phyloP scores from a whole-genome alignment of 148 eudicot genomes.

The Fagopyrum tataricum region DNA sequence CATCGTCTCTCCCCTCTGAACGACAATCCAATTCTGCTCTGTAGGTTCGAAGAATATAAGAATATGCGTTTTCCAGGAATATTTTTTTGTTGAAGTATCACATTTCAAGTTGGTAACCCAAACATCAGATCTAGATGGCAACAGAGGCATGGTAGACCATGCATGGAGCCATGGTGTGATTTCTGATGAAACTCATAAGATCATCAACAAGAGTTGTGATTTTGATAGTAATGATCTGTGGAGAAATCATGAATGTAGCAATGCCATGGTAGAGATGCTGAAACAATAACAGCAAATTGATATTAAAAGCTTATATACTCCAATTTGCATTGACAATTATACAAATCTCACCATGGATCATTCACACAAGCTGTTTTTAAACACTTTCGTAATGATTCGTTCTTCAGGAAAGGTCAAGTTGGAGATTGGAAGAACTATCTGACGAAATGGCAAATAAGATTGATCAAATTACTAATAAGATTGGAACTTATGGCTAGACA shows the following conservation, averaged over 20 bases:
- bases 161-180: constrained; percentile 97
- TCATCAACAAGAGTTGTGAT: constrained; percentile 49
- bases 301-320: constrained; percentile 82
- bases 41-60: too few relatives aligned
- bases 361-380: constrained; percentile 33
- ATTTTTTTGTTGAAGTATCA: too few relatives aligned
- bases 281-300: constrained; percentile 72
- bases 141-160: constrained; percentile 85
- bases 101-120: constrained; percentile 69
- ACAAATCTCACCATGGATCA: constrained; percentile 24
- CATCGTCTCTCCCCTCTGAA: too few relatives aligned
- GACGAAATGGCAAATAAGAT: constrained; percentile 29
- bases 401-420: constrained; percentile 40
- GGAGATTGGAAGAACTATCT: constrained; percentile 47
- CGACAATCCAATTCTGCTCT: too few relatives aligned
- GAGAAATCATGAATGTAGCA: constrained; percentile 46
- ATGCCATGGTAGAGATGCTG: constrained; percentile 52
- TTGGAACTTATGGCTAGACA: neutral
- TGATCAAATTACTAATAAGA: constrained; percentile 16
- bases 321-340: constrained; percentile 46
- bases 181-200: constrained; percentile 79
- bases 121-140: constrained; percentile 77
- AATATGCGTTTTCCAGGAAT: too few relatives aligned
- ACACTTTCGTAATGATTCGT: constrained; percentile 23
- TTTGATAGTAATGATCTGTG: constrained; percentile 58